Percentiles rank a stretch among this genome's conserved stretches.
Evolutionary conservation across 306 rosid genomes (phyloP).

Genomic region (Castanea sativa): DNA sequence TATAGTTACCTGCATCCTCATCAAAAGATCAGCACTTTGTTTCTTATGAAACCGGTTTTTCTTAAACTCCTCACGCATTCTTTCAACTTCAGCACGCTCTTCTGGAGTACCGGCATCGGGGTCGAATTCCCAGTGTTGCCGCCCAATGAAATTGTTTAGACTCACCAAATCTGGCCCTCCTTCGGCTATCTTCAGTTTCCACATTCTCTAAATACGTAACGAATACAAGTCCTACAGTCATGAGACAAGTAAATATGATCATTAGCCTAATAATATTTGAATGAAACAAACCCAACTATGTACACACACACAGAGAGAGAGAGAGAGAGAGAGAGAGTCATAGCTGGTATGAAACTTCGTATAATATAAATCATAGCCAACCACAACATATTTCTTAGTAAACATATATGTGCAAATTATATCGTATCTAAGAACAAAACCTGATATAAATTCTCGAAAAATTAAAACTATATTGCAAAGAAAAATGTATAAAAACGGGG

Average conservation of each 20-base stretch:
- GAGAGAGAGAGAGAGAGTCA: too few species aligned
- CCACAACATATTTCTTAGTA: too few species aligned
- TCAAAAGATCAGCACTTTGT: constrained; percentile 56
- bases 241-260: background rate
- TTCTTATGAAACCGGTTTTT: constrained; percentile 33
- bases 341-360: too few species aligned
- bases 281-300: too few species aligned
- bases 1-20: constrained; percentile 46
- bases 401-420: too few species aligned
- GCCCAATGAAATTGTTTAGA: constrained; percentile 44
- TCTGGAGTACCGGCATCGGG: constrained; percentile 36
- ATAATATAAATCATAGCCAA: too few species aligned
- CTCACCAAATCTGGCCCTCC: constrained; percentile 41
- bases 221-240: background rate
- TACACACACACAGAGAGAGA: too few species aligned
- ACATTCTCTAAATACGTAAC: constrained; percentile 31
- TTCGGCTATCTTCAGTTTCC: constrained; percentile 70
- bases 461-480: too few species aligned
- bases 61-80: constrained; percentile 31
- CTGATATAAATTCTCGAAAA: too few species aligned
- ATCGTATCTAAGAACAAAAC: too few species aligned
- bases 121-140: constrained; percentile 69
- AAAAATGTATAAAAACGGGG: too few species aligned
- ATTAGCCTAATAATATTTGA: too few species aligned
- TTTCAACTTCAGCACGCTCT: constrained; percentile 36